Percentiles rank a stretch among this genome's conserved stretches.
These are phyloP conservation scores for Powellomyces hirtus DNA, from an alignment of 192 early-diverging fungal genomes.

Conservation along the genomic window DNA sequence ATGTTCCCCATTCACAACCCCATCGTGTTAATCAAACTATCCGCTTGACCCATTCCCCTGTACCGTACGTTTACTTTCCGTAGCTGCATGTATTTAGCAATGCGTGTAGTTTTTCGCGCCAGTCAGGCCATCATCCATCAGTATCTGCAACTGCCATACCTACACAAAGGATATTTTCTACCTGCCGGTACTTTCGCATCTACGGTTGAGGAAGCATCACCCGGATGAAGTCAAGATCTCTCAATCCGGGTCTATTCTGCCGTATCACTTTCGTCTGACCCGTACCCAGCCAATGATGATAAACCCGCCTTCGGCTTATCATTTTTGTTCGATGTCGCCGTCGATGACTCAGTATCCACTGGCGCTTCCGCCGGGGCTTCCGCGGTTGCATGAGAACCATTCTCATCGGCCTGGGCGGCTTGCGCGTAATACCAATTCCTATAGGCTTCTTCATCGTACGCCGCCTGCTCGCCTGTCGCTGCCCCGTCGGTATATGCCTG, in stretches of 20 bases:
- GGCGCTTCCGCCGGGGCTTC: not conserved
- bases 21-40: too few species aligned
- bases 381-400: slow-evolving; percentile 39
- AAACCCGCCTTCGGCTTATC: not conserved
- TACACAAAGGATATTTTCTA: too few species aligned
- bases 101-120: too few species aligned
- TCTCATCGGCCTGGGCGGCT: not conserved
- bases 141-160: too few species aligned
- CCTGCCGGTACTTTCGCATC: too few species aligned
- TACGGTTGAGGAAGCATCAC: too few species aligned
- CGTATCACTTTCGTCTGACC: not conserved
- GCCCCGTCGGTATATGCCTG: not conserved
- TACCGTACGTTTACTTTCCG: too few species aligned
- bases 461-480: not conserved
- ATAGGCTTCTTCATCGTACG: not conserved
- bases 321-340: not conserved
- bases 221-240: too few species aligned
- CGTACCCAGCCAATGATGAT: slow-evolving; percentile 10
- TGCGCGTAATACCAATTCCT: slow-evolving; percentile 10
- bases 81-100: too few species aligned
- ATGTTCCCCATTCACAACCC: too few species aligned
- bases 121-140: too few species aligned
- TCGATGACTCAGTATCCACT: not conserved
- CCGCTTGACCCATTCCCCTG: too few species aligned
- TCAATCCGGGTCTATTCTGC: not conserved